phyloP scores from a whole-genome alignment of 176 grass and related monocot species.

The Cenchrus americanus region DNA sequence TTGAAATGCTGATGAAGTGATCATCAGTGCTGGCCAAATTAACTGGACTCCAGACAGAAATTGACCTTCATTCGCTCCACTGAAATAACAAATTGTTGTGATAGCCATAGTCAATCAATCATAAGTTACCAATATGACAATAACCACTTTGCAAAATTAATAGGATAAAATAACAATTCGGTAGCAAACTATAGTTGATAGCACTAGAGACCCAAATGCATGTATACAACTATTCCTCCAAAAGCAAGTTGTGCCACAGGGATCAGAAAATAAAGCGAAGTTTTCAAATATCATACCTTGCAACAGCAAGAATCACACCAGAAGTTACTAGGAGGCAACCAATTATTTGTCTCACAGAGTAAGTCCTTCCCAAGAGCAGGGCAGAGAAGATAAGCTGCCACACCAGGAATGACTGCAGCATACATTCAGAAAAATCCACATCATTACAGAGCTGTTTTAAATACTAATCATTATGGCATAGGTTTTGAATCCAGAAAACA shows the following conservation, averaged over 20 bases:
- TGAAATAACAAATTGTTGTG: constrained; percentile 37
- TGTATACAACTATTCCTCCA: not conserved
- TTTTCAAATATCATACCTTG: constrained; percentile 56
- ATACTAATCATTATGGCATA: not conserved
- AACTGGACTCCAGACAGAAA: constrained; percentile 72
- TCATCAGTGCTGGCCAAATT: constrained; percentile 78
- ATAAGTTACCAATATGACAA: not conserved
- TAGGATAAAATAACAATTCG: not conserved
- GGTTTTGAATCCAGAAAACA: no score
- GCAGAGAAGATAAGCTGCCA: constrained; percentile 92
- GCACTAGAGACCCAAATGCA: not conserved
- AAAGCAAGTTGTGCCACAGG: not conserved
- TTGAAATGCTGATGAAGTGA: constrained; percentile 87
- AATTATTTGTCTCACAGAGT: constrained; percentile 63
- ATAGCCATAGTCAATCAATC: not conserved
- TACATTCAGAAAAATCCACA: constrained; percentile 1
- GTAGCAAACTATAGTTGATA: not conserved
- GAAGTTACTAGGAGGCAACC: constrained; percentile 81
- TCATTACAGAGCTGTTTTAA: not conserved
- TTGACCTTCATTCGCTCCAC: constrained; percentile 59
- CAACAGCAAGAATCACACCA: constrained; percentile 81
- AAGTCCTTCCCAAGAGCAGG: constrained; percentile 70
- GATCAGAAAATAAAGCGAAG: not conserved
- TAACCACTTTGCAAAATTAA: not conserved
- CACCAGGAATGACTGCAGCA: constrained; percentile 91